Percentiles rank a stretch among this genome's conserved stretches.
Evolutionary conservation across 495 filamentous ascomycete genomes (phyloP).

Genomic region (Articulospora tetracladia): DNA sequence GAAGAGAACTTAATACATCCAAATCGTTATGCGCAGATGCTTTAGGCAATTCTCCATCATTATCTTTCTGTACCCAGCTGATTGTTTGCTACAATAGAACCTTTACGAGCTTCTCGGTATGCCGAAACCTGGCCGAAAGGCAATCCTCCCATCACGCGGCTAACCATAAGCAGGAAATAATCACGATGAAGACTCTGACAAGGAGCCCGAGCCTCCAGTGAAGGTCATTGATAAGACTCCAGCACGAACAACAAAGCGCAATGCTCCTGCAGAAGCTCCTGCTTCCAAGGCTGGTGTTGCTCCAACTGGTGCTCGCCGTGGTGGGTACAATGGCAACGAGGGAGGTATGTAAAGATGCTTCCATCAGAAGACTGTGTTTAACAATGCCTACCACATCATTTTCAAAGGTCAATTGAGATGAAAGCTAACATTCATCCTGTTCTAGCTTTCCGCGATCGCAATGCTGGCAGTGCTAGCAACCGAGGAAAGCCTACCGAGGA

Average conservation of each 20-base stretch:
- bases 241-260: slow-evolving; percentile 81
- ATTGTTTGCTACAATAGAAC: slow-evolving; percentile 53
- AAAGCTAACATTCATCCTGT: slow-evolving; percentile 9
- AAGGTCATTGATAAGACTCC: slow-evolving; percentile 83
- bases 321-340: slow-evolving; percentile 67
- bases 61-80: not conserved
- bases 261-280: slow-evolving; percentile 72
- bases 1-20: not conserved
- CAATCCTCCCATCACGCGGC: slow-evolving; percentile 22
- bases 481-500: slow-evolving; percentile 78
- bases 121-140: slow-evolving; percentile 32
- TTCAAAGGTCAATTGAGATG: slow-evolving; percentile 2
- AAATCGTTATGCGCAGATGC: not conserved
- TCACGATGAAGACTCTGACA: slow-evolving; percentile 79
- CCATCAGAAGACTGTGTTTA: slow-evolving; percentile 1
- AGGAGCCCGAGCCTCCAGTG: slow-evolving; percentile 69
- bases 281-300: slow-evolving; percentile 33
- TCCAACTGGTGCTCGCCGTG: slow-evolving; percentile 47
- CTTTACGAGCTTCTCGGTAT: slow-evolving; percentile 86
- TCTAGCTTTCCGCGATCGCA: slow-evolving; percentile 86
- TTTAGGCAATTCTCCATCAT: not conserved
- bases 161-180: slow-evolving; percentile 67
- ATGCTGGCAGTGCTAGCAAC: slow-evolving; percentile 78
- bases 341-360: slow-evolving; percentile 59
- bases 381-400: not conserved